Base-by-base conservation (phyloP, 2,329 filamentous ascomycete species). In the Hypoxylon sp. region DNA sequence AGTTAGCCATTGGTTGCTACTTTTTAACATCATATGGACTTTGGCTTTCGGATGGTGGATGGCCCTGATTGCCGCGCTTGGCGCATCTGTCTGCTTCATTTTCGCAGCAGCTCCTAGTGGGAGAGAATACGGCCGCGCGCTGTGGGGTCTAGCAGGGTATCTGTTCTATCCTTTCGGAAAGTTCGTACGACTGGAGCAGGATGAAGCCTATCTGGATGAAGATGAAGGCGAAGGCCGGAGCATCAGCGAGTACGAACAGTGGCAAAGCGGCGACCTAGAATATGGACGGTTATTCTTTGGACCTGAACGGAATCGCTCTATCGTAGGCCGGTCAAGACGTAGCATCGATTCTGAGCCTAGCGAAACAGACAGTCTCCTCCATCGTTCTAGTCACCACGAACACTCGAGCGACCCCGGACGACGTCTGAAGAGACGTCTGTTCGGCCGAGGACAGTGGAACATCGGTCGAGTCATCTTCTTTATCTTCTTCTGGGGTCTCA, bases 231-330 rank as follows among this genome's bases (percentile, higher is more conserved):
- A 99, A 73, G 94, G 94, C 13, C 86, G 94, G 67, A 97, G 92
- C 74, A 97, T 99, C 67, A 95, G 90, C 65, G 94, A 99, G 75
- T 99, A 99, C 69, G 94, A 99, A 71, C 91, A 96, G 73, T 99
- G 94, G 94, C 94, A 99, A 74, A 97, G 86, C 67, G 94, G 94
- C 40, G 94, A 99, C 67, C 82, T 99, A 23, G 94, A 99, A 71
- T 91, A 97, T 69, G 94, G 94, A 2, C 84, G 93, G 23, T 81
- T 99, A 2, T 97, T 99, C 76, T 99, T 99, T 69, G 95, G 94
- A 0, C 94, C 94, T 2, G 84, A 84, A 40, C 76, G 83, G 53
- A 86, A 81, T 62, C 84, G 89, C 43, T 95, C 91, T 5, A 85
- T 97, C 41, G 78, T 97, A 30, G 94, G 93, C 15, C 87, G 91